A percentile compares a stretch with the other conserved stretches of the same genome.
These are phyloP conservation scores for Lasiodiplodia sp. DNA, from an alignment of 2,329 filamentous ascomycete genomes.

Conservation along the genomic window DNA sequence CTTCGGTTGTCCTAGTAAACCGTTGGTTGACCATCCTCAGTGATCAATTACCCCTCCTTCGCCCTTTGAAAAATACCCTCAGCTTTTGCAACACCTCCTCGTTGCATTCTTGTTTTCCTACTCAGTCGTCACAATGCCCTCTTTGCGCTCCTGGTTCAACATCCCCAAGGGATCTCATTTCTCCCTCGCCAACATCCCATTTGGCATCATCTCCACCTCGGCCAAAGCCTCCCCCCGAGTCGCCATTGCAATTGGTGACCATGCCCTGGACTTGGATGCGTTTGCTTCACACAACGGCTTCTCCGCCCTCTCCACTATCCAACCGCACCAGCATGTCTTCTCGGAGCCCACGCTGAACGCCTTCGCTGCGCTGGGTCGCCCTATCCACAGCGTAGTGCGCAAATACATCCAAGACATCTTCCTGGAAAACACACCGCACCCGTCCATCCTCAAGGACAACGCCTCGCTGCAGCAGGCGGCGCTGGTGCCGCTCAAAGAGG, in stretches of 20 bases:
- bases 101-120: slow-evolving; percentile 4
- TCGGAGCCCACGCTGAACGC: slow-evolving; percentile 71
- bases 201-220: slow-evolving; percentile 77
- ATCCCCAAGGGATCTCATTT: slow-evolving; percentile 71
- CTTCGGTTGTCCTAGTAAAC: slow-evolving; percentile 13
- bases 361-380: slow-evolving; percentile 75
- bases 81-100: background rate
- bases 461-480: slow-evolving; percentile 62
- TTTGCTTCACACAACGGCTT: slow-evolving; percentile 69
- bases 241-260: slow-evolving; percentile 75
- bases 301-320: slow-evolving; percentile 62
- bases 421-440: slow-evolving; percentile 63
- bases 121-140: slow-evolving; percentile 39
- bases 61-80: background rate
- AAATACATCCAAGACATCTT: slow-evolving; percentile 74
- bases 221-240: slow-evolving; percentile 64
- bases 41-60: background rate
- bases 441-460: slow-evolving; percentile 70
- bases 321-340: slow-evolving; percentile 68
- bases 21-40: background rate
- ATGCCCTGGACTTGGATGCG: slow-evolving; percentile 72
- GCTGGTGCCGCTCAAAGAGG: slow-evolving; percentile 65
- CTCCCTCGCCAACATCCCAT: slow-evolving; percentile 81
- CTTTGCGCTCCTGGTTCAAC: slow-evolving; percentile 62
- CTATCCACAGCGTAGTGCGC: slow-evolving; percentile 72